A percentile compares a stretch with the other conserved stretches of the same genome.
Evolutionary conservation across 768 basidiomycete genomes (phyloP).

Genomic region (Cystobasidium tubakii): DNA sequence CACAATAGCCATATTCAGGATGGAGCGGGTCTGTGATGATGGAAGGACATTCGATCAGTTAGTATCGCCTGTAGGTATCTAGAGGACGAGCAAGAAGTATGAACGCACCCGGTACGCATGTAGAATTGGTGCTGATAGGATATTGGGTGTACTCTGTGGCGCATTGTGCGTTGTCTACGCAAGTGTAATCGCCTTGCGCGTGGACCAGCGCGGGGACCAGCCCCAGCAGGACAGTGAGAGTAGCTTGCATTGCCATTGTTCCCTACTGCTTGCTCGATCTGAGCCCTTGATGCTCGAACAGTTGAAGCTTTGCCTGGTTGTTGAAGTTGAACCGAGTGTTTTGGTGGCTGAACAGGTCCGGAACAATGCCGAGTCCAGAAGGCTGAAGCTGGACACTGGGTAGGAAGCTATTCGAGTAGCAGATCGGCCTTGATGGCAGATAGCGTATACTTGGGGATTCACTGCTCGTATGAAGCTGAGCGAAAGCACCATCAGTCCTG

Average conservation of each 20-base stretch:
- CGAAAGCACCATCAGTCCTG: not conserved
- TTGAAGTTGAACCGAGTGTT: not conserved
- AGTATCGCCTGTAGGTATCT: no score
- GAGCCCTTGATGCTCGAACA: not conserved
- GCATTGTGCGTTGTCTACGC: not conserved
- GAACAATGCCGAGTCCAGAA: not conserved
- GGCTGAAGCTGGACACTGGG: not conserved
- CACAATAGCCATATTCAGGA: conserved; percentile 18
- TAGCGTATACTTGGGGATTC: no score
- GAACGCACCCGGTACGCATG: conserved; percentile 13
- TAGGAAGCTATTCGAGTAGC: no score
- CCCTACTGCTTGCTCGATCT: not conserved
- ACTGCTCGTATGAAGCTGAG: no score
- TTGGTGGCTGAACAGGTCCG: not conserved
- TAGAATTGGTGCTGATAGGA: not conserved
- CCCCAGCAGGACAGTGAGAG: not conserved
- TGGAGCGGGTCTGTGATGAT: not conserved
- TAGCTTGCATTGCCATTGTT: not conserved
- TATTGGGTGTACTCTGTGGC: not conserved
- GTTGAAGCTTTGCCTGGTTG: not conserved
- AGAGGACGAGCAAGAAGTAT: not conserved
- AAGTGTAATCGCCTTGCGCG: not conserved
- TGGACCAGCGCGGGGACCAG: not conserved
- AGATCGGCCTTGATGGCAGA: no score
- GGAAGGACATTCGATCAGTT: not conserved